Conservation (phyloP, 257 asterid genomes). For the Plantago elongata region DNA sequence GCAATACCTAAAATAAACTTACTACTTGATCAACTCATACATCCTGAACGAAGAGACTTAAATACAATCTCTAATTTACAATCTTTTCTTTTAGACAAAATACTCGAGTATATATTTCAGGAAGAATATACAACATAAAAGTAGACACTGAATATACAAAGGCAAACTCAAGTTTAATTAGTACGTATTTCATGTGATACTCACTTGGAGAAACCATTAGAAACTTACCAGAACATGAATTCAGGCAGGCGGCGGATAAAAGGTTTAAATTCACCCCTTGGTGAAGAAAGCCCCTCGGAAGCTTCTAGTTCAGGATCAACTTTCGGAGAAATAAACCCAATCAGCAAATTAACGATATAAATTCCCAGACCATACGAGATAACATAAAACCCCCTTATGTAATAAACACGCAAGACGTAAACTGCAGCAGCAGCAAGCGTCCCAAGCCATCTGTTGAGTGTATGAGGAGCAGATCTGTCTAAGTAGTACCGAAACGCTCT, state of each 20-base stretch:
- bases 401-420: slow-evolving; percentile 47
- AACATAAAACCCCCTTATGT: slow-evolving; percentile 43
- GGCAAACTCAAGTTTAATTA: background rate
- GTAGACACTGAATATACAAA: background rate
- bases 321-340: slow-evolving; percentile 57
- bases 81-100: slow-evolving; percentile 9
- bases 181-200: too few species aligned
- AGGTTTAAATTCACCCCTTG: slow-evolving; percentile 51
- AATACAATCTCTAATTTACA: background rate
- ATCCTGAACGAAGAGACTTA: slow-evolving; percentile 2
- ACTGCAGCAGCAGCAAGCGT: slow-evolving; percentile 49
- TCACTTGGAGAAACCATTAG: slow-evolving; percentile 1
- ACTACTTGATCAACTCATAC: slow-evolving; percentile 1
- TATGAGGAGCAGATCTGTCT: slow-evolving; percentile 53
- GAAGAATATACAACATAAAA: background rate
- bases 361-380: slow-evolving; percentile 56
- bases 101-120: background rate
- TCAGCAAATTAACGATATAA: slow-evolving; percentile 59
- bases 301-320: slow-evolving; percentile 58
- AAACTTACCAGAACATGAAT: slow-evolving; percentile 52
- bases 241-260: slow-evolving; percentile 61
- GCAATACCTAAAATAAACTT: slow-evolving; percentile 1
- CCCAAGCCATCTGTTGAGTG: slow-evolving; percentile 47
- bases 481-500: slow-evolving; percentile 44
- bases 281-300: slow-evolving; percentile 49